Conservation (phyloP, 148 eudicot genomes). For the Diospyros kaki region DNA sequence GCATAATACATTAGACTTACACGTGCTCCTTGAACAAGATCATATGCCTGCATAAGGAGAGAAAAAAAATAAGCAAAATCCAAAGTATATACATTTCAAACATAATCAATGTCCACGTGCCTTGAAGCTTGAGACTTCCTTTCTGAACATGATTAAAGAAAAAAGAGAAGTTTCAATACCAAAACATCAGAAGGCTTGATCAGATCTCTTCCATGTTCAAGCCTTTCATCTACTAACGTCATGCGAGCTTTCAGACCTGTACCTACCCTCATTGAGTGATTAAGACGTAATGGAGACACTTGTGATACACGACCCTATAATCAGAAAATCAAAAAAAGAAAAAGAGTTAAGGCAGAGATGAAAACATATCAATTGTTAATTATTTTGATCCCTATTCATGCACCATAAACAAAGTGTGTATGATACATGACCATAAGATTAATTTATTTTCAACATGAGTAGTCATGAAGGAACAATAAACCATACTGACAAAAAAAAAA, state of each 20-base stretch:
- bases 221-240: conserved; percentile 49
- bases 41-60: conserved; percentile 64
- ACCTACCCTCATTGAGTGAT: conserved; percentile 26
- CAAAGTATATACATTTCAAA: neutral
- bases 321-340: neutral
- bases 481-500: too few species aligned
- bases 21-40: conserved; percentile 81
- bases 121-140: conserved; percentile 6
- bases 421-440: too few species aligned
- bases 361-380: neutral
- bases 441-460: too few species aligned
- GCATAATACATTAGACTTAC: conserved; percentile 44
- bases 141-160: neutral
- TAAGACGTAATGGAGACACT: conserved; percentile 24
- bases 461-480: too few species aligned
- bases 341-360: conserved; percentile 16
- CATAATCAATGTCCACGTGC: neutral
- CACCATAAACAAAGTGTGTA: neutral
- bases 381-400: neutral
- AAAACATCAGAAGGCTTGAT: conserved; percentile 57
- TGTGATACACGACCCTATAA: conserved; percentile 27
- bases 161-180: conserved; percentile 37
- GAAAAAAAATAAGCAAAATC: neutral
- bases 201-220: conserved; percentile 24
- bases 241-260: conserved; percentile 29